Evolutionary conservation across 345 rosid genomes (phyloP).

Genomic region (Orychophragmus violaceus): DNA sequence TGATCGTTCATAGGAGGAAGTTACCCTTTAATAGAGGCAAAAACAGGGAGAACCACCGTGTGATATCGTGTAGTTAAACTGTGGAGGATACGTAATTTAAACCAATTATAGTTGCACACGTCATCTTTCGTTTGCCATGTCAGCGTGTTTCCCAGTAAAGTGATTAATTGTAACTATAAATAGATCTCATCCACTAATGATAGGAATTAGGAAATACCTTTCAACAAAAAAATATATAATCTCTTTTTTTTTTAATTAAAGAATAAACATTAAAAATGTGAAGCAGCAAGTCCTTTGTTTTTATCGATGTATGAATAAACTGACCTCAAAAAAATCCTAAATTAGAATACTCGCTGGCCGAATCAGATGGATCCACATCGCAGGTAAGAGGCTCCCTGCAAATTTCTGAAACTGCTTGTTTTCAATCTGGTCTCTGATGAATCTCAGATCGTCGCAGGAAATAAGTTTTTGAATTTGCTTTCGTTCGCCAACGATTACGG

Average conservation of each 20-base stretch:
- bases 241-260: no score
- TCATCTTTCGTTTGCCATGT: neutral
- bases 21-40: constrained; percentile 16
- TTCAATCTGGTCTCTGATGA: constrained; percentile 11
- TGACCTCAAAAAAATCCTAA: neutral
- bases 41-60: neutral
- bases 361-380: constrained; percentile 19
- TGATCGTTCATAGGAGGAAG: constrained; percentile 1
- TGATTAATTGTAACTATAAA: neutral
- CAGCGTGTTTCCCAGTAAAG: constrained; percentile 3
- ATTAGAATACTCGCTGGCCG: constrained; percentile 14
- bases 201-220: neutral
- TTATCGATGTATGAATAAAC: constrained; percentile 23
- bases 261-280: no score
- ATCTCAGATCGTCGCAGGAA: constrained; percentile 8
- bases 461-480: neutral
- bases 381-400: constrained; percentile 9
- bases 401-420: neutral
- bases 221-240: neutral
- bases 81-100: constrained; percentile 12
- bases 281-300: constrained; percentile 19
- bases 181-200: neutral
- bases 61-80: constrained; percentile 9
- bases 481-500: neutral
- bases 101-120: constrained; percentile 17